These are phyloP conservation scores for Colletotrichum sp. DNA, from an alignment of 2,329 filamentous ascomycete species.

Conservation along the genomic window DNA sequence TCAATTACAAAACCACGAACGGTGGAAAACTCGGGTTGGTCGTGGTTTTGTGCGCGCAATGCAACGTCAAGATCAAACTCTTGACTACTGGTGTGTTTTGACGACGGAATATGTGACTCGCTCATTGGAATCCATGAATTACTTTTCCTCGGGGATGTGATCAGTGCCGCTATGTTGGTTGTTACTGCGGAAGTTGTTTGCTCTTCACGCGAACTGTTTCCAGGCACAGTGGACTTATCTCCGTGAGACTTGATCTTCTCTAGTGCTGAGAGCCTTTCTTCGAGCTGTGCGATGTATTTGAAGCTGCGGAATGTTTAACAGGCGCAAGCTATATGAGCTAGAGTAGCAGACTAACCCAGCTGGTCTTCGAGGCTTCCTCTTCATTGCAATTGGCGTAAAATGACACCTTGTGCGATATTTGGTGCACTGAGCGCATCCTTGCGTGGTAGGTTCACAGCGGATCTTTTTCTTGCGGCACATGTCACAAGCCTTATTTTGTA, in stretches of 20 bases:
- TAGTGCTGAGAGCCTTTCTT: conserved; percentile 22
- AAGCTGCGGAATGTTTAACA: conserved; percentile 10
- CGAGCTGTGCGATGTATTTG: conserved; percentile 23
- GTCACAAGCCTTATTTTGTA: conserved; percentile 20
- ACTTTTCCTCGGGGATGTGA: neutral
- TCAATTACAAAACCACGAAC: neutral
- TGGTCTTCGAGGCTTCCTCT: neutral
- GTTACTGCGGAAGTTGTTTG: neutral
- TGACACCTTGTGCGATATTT: conserved; percentile 28
- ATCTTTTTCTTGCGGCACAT: conserved; percentile 35
- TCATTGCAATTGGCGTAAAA: conserved; percentile 27
- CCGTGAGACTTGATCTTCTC: neutral
- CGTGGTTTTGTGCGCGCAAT: neutral
- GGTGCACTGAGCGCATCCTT: conserved; percentile 30
- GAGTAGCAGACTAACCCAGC: neutral
- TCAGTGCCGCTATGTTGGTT: neutral
- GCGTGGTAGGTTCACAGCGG: conserved; percentile 27
- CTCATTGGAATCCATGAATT: neutral
- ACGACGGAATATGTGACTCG: neutral
- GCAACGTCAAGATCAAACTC: neutral
- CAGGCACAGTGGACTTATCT: neutral
- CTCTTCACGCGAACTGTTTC: neutral
- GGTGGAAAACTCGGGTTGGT: neutral
- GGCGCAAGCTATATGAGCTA: neutral
- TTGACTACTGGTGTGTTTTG: neutral